Evolutionary conservation across 108 stramenopile species (phyloP).

Genomic region (Parietichytrium sp.): DNA sequence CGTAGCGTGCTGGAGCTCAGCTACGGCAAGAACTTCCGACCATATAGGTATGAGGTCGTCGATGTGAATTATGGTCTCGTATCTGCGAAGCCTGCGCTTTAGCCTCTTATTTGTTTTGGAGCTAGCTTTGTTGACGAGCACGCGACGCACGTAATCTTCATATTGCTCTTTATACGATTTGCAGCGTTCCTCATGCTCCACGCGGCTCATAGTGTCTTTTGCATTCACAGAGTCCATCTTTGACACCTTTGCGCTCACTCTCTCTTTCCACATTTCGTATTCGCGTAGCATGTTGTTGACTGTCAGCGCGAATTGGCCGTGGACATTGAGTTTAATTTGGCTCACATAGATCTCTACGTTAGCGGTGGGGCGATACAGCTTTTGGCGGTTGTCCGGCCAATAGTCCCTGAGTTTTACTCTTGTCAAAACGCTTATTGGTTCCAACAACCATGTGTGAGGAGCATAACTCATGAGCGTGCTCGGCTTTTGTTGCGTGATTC

Average conservation of each 20-base stretch:
- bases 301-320: background rate
- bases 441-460: constrained; percentile 2
- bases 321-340: background rate
- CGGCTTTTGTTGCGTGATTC: background rate
- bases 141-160: background rate
- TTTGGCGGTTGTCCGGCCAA: constrained; percentile 3
- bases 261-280: background rate
- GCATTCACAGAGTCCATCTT: constrained; percentile 31
- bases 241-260: background rate
- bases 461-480: background rate
- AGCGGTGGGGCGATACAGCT: background rate
- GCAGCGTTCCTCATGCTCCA: background rate
- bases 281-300: background rate
- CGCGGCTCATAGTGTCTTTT: background rate
- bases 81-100: background rate
- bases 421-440: background rate
- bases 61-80: background rate
- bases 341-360: background rate
- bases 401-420: background rate
- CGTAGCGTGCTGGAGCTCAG: background rate
- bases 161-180: background rate
- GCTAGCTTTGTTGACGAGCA: background rate
- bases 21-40: background rate
- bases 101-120: background rate
- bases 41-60: constrained; percentile 18